Evolutionary conservation across 75 land plant species (phyloP).

Genomic region (Cryptomeria japonica): DNA sequence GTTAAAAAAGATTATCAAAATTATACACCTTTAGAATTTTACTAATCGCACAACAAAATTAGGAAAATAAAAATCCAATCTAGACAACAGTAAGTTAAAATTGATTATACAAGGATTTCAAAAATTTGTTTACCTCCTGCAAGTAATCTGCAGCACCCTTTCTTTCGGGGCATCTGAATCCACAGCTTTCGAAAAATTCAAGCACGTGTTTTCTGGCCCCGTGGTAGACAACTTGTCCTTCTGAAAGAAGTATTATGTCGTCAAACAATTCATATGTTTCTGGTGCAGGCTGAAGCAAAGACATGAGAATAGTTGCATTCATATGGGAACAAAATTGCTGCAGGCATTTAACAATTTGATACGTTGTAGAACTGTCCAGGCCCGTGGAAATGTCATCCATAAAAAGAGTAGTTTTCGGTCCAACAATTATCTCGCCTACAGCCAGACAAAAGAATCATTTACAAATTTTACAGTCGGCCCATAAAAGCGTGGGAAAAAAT

Average conservation of each 20-base stretch:
- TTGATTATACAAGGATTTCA: background rate
- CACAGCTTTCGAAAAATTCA: conserved; percentile 59
- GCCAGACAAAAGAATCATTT: background rate
- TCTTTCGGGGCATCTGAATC: conserved; percentile 46
- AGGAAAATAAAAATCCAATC: background rate
- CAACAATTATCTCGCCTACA: conserved; percentile 43
- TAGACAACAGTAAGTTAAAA: background rate
- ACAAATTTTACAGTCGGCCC: background rate
- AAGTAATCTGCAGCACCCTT: conserved; percentile 75
- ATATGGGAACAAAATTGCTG: conserved; percentile 31
- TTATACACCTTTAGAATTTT: background rate
- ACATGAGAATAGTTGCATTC: conserved; percentile 35
- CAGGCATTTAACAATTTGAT: conserved; percentile 26
- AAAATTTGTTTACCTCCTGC: conserved; percentile 48
- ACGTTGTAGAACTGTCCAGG: conserved; percentile 39
- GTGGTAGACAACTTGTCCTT: conserved; percentile 79
- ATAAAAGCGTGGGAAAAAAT: background rate
- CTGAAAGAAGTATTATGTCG: conserved; percentile 37
- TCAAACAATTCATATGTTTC: conserved; percentile 39
- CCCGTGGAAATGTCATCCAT: conserved; percentile 41
- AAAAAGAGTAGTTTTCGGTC: conserved; percentile 34
- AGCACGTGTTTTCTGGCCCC: conserved; percentile 75
- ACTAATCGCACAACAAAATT: background rate
- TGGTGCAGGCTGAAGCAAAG: conserved; percentile 41
- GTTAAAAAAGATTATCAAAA: background rate